phyloP scores from a whole-genome alignment of 1,139 yeast genomes.

The Ashbya aceris region DNA sequence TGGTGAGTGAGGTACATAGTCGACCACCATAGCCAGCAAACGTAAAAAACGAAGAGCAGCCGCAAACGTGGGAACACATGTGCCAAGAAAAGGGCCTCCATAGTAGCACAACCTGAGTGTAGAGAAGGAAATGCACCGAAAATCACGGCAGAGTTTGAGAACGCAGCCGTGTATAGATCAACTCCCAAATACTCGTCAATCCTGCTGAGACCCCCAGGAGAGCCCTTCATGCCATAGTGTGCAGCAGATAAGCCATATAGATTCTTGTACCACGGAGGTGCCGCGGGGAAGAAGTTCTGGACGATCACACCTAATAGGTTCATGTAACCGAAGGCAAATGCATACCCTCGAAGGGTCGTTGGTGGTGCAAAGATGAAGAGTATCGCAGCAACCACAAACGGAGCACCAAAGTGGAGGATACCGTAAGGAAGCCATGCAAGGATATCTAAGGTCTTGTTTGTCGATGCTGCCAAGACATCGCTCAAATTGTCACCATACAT shows the following conservation, averaged over 20 bases:
- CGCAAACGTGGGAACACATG: slow-evolving; percentile 69
- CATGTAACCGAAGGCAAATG: slow-evolving; percentile 97
- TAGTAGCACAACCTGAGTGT: slow-evolving; percentile 87
- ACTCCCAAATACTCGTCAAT: slow-evolving; percentile 75
- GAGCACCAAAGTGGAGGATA: slow-evolving; percentile 77
- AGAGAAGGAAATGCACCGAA: slow-evolving; percentile 98
- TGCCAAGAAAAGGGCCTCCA: slow-evolving; percentile 80
- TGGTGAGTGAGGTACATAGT: slow-evolving; percentile 97
- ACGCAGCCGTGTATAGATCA: slow-evolving; percentile 79
- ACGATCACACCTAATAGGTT: slow-evolving; percentile 74
- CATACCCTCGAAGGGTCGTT: slow-evolving; percentile 74
- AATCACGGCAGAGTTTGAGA: slow-evolving; percentile 80
- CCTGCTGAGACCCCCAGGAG: slow-evolving; percentile 93
- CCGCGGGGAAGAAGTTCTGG: slow-evolving; percentile 84
- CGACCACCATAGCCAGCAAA: slow-evolving; percentile 94
- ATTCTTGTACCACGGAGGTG: slow-evolving; percentile 97
- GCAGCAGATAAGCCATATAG: slow-evolving; percentile 85
- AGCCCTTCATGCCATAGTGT: slow-evolving; percentile 82
- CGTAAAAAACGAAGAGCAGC: slow-evolving; percentile 62
- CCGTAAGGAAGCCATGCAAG: slow-evolving; percentile 97
- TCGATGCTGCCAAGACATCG: slow-evolving; percentile 71
- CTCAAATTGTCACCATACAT: slow-evolving; percentile 89
- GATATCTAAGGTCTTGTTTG: slow-evolving; percentile 61
- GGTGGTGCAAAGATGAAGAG: slow-evolving; percentile 91
- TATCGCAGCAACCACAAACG: slow-evolving; percentile 75